Conservation (phyloP, 129 eudicot genomes). For the Artemisia annua region DNA sequence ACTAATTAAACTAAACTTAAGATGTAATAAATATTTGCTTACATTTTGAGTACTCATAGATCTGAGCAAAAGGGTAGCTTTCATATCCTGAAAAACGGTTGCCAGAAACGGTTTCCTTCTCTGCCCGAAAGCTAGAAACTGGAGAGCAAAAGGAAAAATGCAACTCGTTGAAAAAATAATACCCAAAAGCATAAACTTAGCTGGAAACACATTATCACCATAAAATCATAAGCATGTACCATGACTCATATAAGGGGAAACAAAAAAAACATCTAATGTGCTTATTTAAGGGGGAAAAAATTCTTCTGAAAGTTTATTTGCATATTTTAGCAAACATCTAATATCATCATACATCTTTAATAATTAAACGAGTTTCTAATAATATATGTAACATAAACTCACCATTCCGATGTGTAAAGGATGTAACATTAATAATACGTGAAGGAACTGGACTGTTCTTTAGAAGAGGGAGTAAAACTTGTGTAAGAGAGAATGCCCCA, state of each 20-base stretch:
- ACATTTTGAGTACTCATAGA: slow-evolving; percentile 77
- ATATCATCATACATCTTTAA: neutral
- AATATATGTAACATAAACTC: slow-evolving; percentile 15
- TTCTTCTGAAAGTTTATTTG: neutral
- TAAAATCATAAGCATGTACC: neutral
- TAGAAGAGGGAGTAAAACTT: slow-evolving; percentile 71
- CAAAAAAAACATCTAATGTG: no score
- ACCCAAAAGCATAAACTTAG: neutral
- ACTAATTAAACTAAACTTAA: neutral
- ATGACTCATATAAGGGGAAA: neutral
- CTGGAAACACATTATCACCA: neutral
- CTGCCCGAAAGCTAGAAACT: slow-evolving; percentile 51
- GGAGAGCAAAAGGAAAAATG: slow-evolving; percentile 23
- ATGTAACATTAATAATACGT: slow-evolving; percentile 78
- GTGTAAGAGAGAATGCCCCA: slow-evolving; percentile 76
- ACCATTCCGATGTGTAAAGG: slow-evolving; percentile 95
- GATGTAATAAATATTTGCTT: slow-evolving; percentile 28
- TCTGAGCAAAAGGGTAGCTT: slow-evolving; percentile 57
- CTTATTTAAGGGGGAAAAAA: no score
- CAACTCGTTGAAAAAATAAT: neutral
- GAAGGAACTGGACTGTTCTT: slow-evolving; percentile 76
- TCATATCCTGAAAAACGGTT: slow-evolving; percentile 38
- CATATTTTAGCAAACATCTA: neutral
- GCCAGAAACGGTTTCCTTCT: slow-evolving; percentile 61
- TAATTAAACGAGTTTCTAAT: neutral